Base-by-base conservation (phyloP, 176 grass and related monocot genomes). In the Hyparrhenia diplandra region DNA sequence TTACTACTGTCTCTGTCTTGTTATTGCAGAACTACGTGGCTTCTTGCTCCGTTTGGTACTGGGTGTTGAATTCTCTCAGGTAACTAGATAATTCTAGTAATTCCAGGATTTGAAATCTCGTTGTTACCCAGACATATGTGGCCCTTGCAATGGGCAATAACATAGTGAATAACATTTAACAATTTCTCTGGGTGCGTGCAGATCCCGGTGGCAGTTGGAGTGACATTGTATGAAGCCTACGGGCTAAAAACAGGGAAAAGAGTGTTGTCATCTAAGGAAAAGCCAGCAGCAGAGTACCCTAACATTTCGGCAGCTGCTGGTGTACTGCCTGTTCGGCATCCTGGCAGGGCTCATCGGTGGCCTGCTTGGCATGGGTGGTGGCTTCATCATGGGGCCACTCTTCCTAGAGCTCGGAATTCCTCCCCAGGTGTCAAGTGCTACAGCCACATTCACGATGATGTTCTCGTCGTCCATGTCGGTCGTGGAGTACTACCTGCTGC, bases 41-140 rank as follows among this genome's bases (percentile, higher is more conserved):
- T 14, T 85, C 89, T 35, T 97, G 95, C 77, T 92, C 89, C 1
- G 61, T 27, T 23, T 89, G 71, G 73, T 97, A 90, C 28, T 94
- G 94, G 94, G 65, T 90, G 67, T 49, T 90, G 30, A 94, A 94
- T 67, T 87, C 86, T 21, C 87, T 97, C 89, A 97, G 91, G 94
- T 97, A 85, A 14, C 1, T 23, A n/a, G 0, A 8, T 9, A 55
- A 8, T 21, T 55, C 5, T 37, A 35, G 3, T n/a, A n/a, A n/a
- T n/a, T n/a, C 8, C 3, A 57, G 21, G 21, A 23, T 23, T 49
- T 49, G 46, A 13, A 45, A 45, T 45, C 42, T 45, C 12, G 0
- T 14, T 45, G 12, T 14, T 42, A 13, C 41, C 41, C 41, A 42
- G 40, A 40, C 10, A 1, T 8, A 12, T 10, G 21, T 18, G n/a